Base-by-base conservation (phyloP, 495 filamentous ascomycete species). In the Lentithecium fluviatile region DNA sequence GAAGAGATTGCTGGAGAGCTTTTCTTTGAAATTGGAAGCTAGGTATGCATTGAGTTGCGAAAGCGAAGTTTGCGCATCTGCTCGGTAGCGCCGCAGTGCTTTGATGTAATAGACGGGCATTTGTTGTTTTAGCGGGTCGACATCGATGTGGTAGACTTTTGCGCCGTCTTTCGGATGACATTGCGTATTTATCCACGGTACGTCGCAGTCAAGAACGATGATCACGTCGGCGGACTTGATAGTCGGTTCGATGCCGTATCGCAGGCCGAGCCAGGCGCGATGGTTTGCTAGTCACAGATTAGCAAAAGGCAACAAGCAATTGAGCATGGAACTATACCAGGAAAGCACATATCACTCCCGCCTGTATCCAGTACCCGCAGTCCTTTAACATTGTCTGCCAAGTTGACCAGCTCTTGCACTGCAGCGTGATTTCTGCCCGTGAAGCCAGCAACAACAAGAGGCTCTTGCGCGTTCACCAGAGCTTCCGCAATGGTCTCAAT, bases 261-360 rank as follows among this genome's bases (percentile, higher is more conserved):
- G 78, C 64, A 95, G 69, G 1, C 93, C 90, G 24, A 96, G 71
- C 79, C 85, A 88, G 6, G 75, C 83, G 3, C 57, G 61, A 43
- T 69, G 66, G 32, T 65, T 65, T 26, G 66, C 66, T 63, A 42
- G 13, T 12, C 13, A 45, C 6, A 42, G 23, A 21, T 50, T 12
- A 21, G 43, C 13, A 10, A 10, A n/a, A n/a, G n/a, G n/a, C n/a
- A n/a, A n/a, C n/a, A n/a, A n/a, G n/a, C n/a, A n/a, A n/a, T n/a
- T n/a, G n/a, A n/a, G n/a, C n/a, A n/a, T n/a, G 49, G 38, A 19
- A 13, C 20, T 49, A 24, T 58, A 67, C 64, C 64, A 10, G 93
- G 93, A 75, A 97, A 97, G 69, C 89, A 95, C 93, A 97, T 94
- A 71, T 97, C 93, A 69, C 88, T 88, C 34, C 91, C 92, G 23